Conservation (phyloP, 768 basidiomycete species). For the Boletus vinaceobasis region DNA sequence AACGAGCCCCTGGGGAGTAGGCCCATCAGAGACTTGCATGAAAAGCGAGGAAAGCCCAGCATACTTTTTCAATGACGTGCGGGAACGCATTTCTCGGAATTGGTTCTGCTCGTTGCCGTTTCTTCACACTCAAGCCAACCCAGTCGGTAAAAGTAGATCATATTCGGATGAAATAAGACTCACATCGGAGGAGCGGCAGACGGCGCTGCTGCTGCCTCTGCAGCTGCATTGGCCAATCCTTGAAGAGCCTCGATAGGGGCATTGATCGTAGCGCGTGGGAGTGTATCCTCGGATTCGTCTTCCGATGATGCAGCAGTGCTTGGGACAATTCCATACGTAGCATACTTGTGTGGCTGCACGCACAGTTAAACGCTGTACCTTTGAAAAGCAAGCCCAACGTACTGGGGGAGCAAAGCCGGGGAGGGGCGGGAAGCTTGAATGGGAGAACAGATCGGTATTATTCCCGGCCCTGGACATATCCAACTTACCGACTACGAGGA, state of each 20-base stretch:
- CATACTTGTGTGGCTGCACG: slow-evolving; percentile 79
- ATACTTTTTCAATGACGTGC: slow-evolving; percentile 83
- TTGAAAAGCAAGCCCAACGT: slow-evolving; percentile 27
- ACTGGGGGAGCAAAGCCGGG: slow-evolving; percentile 92
- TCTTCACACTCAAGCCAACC: slow-evolving; percentile 51
- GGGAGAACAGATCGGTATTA: slow-evolving; percentile 30
- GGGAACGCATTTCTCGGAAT: slow-evolving; percentile 84
- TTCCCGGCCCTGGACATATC: slow-evolving; percentile 21
- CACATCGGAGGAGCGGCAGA: slow-evolving; percentile 63
- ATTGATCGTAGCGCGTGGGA: slow-evolving; percentile 79
- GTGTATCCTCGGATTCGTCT: slow-evolving; percentile 87
- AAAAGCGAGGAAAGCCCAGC: background rate
- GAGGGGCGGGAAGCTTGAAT: slow-evolving; percentile 69
- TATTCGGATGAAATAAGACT: background rate
- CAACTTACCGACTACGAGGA: slow-evolving; percentile 32
- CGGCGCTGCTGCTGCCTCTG: slow-evolving; percentile 83
- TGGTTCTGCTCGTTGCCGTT: slow-evolving; percentile 80
- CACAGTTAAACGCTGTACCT: slow-evolving; percentile 15
- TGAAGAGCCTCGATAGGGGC: slow-evolving; percentile 95
- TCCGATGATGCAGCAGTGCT: slow-evolving; percentile 83
- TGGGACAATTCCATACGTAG: slow-evolving; percentile 85
- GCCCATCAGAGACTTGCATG: background rate
- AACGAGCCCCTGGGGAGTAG: slow-evolving; percentile 66
- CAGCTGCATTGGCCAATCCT: slow-evolving; percentile 91
- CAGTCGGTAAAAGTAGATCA: background rate